Evolutionary conservation across 1,284 basidiomycete genomes (phyloP).

Genomic region (Omphalotus olearius): DNA sequence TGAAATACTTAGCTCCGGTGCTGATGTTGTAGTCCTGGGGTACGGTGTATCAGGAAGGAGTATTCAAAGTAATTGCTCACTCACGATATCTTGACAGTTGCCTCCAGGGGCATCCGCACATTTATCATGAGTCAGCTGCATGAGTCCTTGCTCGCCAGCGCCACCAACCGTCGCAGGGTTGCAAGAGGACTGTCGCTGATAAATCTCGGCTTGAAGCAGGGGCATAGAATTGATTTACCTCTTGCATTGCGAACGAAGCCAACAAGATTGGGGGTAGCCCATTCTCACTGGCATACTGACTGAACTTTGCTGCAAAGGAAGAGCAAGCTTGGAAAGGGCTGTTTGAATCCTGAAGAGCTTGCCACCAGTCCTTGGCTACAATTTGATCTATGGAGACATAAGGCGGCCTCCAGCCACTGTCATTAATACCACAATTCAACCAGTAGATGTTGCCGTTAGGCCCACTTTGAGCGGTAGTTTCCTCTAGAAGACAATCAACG

Average conservation of each 20-base stretch:
- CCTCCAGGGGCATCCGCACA: slow-evolving; percentile 62
- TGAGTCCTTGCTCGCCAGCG: slow-evolving; percentile 78
- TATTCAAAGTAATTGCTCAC: slow-evolving; percentile 20
- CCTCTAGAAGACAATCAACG: slow-evolving; percentile 28
- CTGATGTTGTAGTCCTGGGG: slow-evolving; percentile 65
- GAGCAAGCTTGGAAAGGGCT: slow-evolving; percentile 65
- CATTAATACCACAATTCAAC: slow-evolving; percentile 74
- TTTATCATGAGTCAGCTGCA: slow-evolving; percentile 83
- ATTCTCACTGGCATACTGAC: slow-evolving; percentile 55
- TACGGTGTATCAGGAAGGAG: not conserved
- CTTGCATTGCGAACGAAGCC: slow-evolving; percentile 84
- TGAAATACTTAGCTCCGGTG: slow-evolving; percentile 60
- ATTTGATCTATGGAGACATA: slow-evolving; percentile 51
- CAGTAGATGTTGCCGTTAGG: slow-evolving; percentile 77
- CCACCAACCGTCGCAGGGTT: slow-evolving; percentile 68
- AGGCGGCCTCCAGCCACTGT: slow-evolving; percentile 62
- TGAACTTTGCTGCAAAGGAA: slow-evolving; percentile 52
- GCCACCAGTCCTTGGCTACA: slow-evolving; percentile 46
- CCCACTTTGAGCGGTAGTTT: slow-evolving; percentile 45
- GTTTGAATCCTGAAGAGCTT: slow-evolving; percentile 41
- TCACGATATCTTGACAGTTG: slow-evolving; percentile 63
- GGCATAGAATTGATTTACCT: slow-evolving; percentile 29
- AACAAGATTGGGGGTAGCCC: slow-evolving; percentile 68
- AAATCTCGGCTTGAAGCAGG: not conserved
- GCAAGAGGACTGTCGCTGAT: slow-evolving; percentile 49